These are phyloP conservation scores for Jaltomata sinuosa DNA, from an alignment of 257 asterid genomes.

Conservation along the genomic window DNA sequence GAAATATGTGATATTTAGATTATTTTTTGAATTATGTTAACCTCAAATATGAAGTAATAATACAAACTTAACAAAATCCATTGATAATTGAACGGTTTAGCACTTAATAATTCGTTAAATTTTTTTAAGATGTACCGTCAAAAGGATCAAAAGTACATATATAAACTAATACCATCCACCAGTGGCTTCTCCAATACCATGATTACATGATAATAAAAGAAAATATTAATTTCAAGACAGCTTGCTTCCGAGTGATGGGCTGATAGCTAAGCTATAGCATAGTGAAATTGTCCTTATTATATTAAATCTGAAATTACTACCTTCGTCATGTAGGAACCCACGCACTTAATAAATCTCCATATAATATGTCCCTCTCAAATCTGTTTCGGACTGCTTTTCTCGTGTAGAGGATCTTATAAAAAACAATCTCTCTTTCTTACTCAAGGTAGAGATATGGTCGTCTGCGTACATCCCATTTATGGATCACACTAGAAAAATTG, in stretches of 20 bases:
- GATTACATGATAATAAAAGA: background rate
- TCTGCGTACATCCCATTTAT: background rate
- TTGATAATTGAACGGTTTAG: background rate
- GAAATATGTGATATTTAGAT: background rate
- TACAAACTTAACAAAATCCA: too few relatives aligned
- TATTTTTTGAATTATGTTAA: too few relatives aligned
- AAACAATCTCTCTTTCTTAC: background rate
- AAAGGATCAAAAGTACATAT: too few relatives aligned
- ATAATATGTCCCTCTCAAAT: background rate
- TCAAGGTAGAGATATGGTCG: background rate
- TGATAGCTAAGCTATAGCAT: background rate
- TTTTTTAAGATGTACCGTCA: too few relatives aligned
- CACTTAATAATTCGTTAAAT: too few relatives aligned
- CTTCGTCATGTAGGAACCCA: background rate
- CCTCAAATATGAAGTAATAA: background rate
- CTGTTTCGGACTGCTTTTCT: background rate
- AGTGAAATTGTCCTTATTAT: background rate
- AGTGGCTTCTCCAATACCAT: background rate
- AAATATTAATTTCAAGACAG: background rate
- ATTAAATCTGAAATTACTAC: background rate
- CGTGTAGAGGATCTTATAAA: background rate
- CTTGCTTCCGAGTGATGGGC: background rate
- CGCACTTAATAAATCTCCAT: background rate
- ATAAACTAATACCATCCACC: too few relatives aligned
- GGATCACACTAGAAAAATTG: too few relatives aligned